A percentile compares a stretch with the other conserved stretches of the same genome.
Evolutionary conservation across 768 basidiomycete genomes (phyloP).

Genomic region (Auriculariales sp.): DNA sequence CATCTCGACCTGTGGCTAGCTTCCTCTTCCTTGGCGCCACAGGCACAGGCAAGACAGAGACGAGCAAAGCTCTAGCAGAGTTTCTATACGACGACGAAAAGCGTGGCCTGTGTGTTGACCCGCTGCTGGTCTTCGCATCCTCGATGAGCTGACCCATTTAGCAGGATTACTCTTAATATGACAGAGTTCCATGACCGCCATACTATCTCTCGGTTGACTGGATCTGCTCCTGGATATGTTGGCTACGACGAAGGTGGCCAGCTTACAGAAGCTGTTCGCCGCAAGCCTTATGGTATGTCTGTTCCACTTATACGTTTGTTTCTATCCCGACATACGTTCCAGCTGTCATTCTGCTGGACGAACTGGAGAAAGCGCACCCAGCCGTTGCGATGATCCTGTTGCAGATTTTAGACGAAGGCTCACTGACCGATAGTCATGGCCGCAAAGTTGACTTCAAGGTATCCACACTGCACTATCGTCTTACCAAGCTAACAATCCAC

Average conservation of each 20-base stretch:
- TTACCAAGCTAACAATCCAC: background rate
- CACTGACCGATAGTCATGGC: conserved; percentile 81
- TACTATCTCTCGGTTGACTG: conserved; percentile 80
- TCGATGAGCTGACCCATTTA: background rate
- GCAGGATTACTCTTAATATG: conserved; percentile 85
- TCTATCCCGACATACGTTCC: conserved; percentile 1
- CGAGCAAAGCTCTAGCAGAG: conserved; percentile 74
- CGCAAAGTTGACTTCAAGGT: conserved; percentile 86
- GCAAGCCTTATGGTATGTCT: conserved; percentile 38
- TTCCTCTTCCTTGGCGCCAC: conserved; percentile 87
- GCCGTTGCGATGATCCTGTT: conserved; percentile 84
- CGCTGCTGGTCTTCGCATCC: background rate
- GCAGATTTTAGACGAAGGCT: conserved; percentile 85
- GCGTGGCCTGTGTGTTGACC: conserved; percentile 53
- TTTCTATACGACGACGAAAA: conserved; percentile 88
- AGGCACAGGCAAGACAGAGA: conserved; percentile 83
- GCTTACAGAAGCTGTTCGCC: conserved; percentile 48
- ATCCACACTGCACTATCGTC: conserved; percentile 1
- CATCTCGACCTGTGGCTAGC: conserved; percentile 79
- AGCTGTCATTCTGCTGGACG: conserved; percentile 54
- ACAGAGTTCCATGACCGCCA: conserved; percentile 93
- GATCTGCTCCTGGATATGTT: conserved; percentile 86
- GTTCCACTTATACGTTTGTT: background rate
- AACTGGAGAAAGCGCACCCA: conserved; percentile 74
- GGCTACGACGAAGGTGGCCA: conserved; percentile 46